Base-by-base conservation (phyloP, 768 basidiomycete species). In the Steccherinum ochraceum region DNA sequence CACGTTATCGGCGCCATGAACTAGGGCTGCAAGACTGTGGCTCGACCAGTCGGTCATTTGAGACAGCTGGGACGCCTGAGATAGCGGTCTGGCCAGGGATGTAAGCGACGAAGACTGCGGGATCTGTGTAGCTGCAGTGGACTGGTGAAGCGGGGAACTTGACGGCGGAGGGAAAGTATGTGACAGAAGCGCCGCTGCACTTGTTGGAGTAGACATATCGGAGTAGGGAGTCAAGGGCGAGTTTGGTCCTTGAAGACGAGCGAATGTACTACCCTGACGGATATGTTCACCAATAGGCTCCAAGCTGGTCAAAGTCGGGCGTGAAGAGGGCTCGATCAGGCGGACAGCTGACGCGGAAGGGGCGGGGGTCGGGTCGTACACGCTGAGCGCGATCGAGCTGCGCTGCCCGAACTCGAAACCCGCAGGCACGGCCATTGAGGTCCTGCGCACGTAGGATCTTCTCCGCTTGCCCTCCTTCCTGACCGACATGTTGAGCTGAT, bases 391-490 rank as follows among this genome's bases (percentile, higher is more conserved):
- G 21, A 23, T 16, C 19, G 30, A 3, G 23, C 27, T 19, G 24
- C 19, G 30, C 21, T 26, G n/a, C 12, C 21, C 23, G 21, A 21
- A 49, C 30, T 52, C 46, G 46, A 45, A 51, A 45, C 58, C 53
- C 23, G 59, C 52, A 24, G 43, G n/a, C 5, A 58, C 10, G 21
- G 61, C 55, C 48, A 41, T 53, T 51, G 51, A 52, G 46, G 27
- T 45, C 47, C 64, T 64, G 21, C 77, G 66, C 11, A 76, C 73
- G 46, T 66, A 65, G 13, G 74, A 70, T 39, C 87, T 73, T 5
- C 79, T 71, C n/a, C 78, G 54, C 57, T 74, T 79, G 12, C 86
- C 86, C 60, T 83, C 79, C 60, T 79, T 79, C 62, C 73, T 75
- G 25, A 90, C 65, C 24, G 64, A 67, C 24, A 67, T 62, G 47